Base-by-base conservation (phyloP, 2,329 filamentous ascomycete genomes). In the Verticillium isaacii region DNA sequence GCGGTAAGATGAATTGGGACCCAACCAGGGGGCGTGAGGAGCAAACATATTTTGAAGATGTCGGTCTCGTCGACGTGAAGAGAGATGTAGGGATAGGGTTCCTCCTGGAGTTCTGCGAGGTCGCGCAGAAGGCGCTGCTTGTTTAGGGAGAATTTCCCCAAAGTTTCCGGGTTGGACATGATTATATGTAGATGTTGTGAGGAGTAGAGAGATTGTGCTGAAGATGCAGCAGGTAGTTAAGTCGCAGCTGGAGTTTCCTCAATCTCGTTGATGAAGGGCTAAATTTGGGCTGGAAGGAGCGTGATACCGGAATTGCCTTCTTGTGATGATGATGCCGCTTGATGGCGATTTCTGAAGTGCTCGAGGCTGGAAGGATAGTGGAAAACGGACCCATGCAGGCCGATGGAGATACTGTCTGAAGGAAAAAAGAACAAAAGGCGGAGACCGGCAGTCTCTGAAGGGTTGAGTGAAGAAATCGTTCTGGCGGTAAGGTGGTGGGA, bases 71-170 rank as follows among this genome's bases (percentile, higher is more conserved):
- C 50, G 1, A 76, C 64, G 63, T 77, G 70, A 1, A 82, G 67
- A n/a, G 64, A 61, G 61, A 82, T 77, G 55, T 79, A 80, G 2
- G 79, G 79, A 63, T 82, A 82, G 0, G 80, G 80, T 52, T 77
- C 68, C 29, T 71, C 68, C 55, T 78, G 71, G 17, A 83, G 69
- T 65, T 83, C 80, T 12, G 74, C 72, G 34, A 83, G 77, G 60
- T 83, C 80, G 29, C 70, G 70, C 15, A 82, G 66, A 60, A 77
- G 71, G 8, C 77, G 74, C 11, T 34, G 56, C 23, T 61, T 52
- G 9, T 25, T 23, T 14, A 14, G n/a, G 11, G 45, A n/a, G 19
- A 25, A 19, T 19, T 52, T 52, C 5, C 11, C 45, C 12, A 19
- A 12, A 25, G 19, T 11, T n/a, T 12, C 19, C n/a, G 19, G 12